Evolutionary conservation across 2,329 filamentous ascomycete species (phyloP).

Genomic region (Phyllosticta citribraziliensis): DNA sequence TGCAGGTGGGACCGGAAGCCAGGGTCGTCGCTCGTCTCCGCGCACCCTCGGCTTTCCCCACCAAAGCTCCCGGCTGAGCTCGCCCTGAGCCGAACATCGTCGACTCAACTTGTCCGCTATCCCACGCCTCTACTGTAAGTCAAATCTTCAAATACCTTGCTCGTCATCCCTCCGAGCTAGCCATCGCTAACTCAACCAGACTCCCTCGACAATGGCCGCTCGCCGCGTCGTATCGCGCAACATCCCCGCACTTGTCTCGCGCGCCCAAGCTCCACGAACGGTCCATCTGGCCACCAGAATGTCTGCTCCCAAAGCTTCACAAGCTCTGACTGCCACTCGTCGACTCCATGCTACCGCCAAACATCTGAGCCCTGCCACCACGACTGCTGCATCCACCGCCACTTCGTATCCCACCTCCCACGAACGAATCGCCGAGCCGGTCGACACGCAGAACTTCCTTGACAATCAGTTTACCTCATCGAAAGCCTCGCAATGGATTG

Average conservation of each 20-base stretch:
- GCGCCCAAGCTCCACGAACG: constrained; percentile 24
- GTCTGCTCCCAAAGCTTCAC: constrained; percentile 10
- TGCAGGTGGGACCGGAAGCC: neutral
- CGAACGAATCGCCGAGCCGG: constrained; percentile 56
- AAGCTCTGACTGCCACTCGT: constrained; percentile 32
- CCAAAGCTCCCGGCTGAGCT: constrained; percentile 5
- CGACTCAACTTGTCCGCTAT: neutral
- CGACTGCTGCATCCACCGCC: constrained; percentile 39
- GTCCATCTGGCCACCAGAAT: constrained; percentile 25
- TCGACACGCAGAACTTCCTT: constrained; percentile 71
- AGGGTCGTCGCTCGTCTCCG: neutral
- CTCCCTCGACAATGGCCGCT: constrained; percentile 29
- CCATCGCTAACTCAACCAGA: neutral
- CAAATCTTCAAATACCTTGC: too few relatives aligned
- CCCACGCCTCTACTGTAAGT: neutral
- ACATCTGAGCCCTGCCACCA: constrained; percentile 40
- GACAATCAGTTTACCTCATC: constrained; percentile 70
- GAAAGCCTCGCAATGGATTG: constrained; percentile 61
- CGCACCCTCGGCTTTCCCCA: constrained; percentile 2
- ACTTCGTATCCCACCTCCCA: constrained; percentile 59
- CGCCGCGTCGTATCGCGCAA: constrained; percentile 34
- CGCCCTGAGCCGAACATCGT: constrained; percentile 5
- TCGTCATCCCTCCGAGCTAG: neutral
- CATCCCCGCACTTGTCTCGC: constrained; percentile 31
- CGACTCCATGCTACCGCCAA: constrained; percentile 46